Evolutionary conservation across 495 filamentous ascomycete genomes (phyloP).

Genomic region (Podospora sp.): DNA sequence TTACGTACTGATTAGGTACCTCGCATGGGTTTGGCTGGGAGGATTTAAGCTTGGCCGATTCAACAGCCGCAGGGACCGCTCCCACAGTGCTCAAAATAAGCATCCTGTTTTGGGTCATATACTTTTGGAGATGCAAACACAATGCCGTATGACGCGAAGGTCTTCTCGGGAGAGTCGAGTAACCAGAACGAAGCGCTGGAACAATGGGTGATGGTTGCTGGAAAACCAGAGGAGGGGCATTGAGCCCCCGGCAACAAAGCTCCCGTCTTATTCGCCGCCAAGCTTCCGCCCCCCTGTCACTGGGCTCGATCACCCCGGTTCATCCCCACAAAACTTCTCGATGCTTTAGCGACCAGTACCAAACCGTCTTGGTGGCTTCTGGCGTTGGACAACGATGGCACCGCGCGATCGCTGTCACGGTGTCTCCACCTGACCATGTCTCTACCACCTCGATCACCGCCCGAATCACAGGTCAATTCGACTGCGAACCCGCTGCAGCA

Average conservation of each 20-base stretch:
- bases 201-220: not conserved
- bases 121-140: too few relatives aligned
- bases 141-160: too few relatives aligned
- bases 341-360: not conserved
- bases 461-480: not conserved
- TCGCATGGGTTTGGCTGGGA: too few relatives aligned
- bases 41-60: too few relatives aligned
- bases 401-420: constrained; percentile 2
- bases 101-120: too few relatives aligned
- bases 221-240: not conserved
- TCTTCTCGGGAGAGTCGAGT: too few relatives aligned
- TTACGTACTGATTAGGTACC: too few relatives aligned
- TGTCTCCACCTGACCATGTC: constrained; percentile 13
- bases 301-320: too few relatives aligned
- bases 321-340: not conserved
- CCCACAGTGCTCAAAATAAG: too few relatives aligned
- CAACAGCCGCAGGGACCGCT: too few relatives aligned
- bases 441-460: not conserved
- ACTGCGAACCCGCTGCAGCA: not conserved
- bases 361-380: not conserved
- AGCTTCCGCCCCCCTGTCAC: not conserved
- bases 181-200: not conserved
- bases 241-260: not conserved
- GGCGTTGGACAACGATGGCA: constrained; percentile 20
- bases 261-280: not conserved